Conservation (phyloP, 2,329 filamentous ascomycete species). For the Annulohypoxylon truncatum region DNA sequence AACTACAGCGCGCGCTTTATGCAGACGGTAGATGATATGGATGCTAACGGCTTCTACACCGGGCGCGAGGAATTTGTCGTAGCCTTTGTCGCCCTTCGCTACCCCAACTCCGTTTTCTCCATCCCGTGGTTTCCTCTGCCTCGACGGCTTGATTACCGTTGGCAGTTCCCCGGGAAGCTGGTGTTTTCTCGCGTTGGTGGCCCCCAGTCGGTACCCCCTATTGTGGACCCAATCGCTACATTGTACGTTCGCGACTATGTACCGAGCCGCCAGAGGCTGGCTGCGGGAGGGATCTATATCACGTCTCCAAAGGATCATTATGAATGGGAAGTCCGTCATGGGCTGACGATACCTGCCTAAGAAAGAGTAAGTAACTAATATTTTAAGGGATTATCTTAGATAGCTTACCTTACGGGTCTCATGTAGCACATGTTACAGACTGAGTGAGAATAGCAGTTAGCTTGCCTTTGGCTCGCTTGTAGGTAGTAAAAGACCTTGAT, state of each 20-base stretch:
- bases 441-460: too few species aligned
- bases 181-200: slow-evolving; percentile 34
- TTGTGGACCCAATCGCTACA: slow-evolving; percentile 31
- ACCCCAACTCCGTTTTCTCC: slow-evolving; percentile 38
- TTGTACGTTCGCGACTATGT: slow-evolving; percentile 29
- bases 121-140: slow-evolving; percentile 37
- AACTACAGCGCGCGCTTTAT: slow-evolving; percentile 39
- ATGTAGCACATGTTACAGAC: too few species aligned
- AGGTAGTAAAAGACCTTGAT: too few species aligned
- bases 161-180: slow-evolving; percentile 37
- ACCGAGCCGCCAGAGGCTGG: slow-evolving; percentile 14
- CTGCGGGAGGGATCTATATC: slow-evolving; percentile 32
- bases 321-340: slow-evolving; percentile 31
- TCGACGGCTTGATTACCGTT: slow-evolving; percentile 26
- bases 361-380: neutral
- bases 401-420: too few species aligned
- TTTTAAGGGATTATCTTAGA: too few species aligned
- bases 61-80: slow-evolving; percentile 39
- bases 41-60: slow-evolving; percentile 36
- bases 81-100: slow-evolving; percentile 34
- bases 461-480: too few species aligned
- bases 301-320: slow-evolving; percentile 2
- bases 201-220: slow-evolving; percentile 31
- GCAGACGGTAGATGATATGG: slow-evolving; percentile 42
- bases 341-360: slow-evolving; percentile 2